Percentiles rank a stretch among this genome's conserved stretches.
Evolutionary conservation across 2,329 filamentous ascomycete species (phyloP).

Genomic region (Purpureocillium takamizusanense): DNA sequence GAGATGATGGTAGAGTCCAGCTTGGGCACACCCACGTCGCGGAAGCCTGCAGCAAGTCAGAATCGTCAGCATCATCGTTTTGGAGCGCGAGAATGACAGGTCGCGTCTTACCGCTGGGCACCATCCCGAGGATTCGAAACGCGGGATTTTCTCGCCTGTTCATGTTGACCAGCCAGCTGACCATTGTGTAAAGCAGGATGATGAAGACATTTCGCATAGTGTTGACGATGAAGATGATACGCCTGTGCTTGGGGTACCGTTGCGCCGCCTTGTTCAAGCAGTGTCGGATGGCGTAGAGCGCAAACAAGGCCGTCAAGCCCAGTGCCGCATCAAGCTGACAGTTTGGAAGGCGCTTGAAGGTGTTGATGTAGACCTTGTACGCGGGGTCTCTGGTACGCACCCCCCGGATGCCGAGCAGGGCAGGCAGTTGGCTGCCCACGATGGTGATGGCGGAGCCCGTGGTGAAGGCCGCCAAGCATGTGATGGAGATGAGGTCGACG

Average conservation of each 20-base stretch:
- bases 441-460: constrained; percentile 92
- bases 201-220: constrained; percentile 87
- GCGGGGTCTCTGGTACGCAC: constrained; percentile 71
- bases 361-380: constrained; percentile 77
- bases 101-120: constrained; percentile 59
- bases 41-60: constrained; percentile 52
- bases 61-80: neutral
- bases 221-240: constrained; percentile 79
- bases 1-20: constrained; percentile 59
- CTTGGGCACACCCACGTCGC: constrained; percentile 64
- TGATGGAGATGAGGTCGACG: constrained; percentile 85
- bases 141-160: constrained; percentile 51
- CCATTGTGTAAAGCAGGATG: constrained; percentile 83
- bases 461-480: constrained; percentile 91
- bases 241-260: constrained; percentile 59
- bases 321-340: constrained; percentile 74
- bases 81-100: too few relatives aligned
- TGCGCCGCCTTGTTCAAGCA: constrained; percentile 57
- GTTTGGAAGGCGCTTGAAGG: constrained; percentile 59
- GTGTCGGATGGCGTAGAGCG: constrained; percentile 69
- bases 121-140: constrained; percentile 65
- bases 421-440: constrained; percentile 70
- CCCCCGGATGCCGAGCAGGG: constrained; percentile 68
- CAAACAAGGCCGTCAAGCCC: constrained; percentile 69
- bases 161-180: constrained; percentile 79